These are phyloP conservation scores for Begonia masoniana DNA, from an alignment of 306 rosid genomes.

Conservation along the genomic window DNA sequence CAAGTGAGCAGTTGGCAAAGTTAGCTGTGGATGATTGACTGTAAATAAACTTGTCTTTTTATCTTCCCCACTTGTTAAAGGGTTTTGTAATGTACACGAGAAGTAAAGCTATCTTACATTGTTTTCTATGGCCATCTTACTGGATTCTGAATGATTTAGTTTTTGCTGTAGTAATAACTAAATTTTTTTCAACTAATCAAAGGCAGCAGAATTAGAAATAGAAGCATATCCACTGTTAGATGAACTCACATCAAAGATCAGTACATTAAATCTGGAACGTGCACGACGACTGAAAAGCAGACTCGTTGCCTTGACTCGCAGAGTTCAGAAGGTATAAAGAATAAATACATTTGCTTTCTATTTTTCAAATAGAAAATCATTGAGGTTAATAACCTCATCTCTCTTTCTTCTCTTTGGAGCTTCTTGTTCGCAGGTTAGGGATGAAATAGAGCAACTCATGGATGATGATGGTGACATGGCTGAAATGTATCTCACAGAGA, in stretches of 20 bases:
- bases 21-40: no score
- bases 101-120: conserved; percentile 7
- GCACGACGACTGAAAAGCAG: conserved; percentile 94
- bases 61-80: no score
- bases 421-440: conserved; percentile 66
- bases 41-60: no score
- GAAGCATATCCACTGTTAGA: conserved; percentile 94
- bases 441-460: conserved; percentile 99
- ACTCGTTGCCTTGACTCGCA: conserved; percentile 93
- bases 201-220: conserved; percentile 96
- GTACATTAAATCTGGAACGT: conserved; percentile 96
- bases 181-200: conserved; percentile 15
- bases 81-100: no score
- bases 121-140: conserved; percentile 6
- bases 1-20: no score
- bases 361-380: conserved; percentile 8
- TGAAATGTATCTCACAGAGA: conserved; percentile 96
- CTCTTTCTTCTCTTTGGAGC: conserved; percentile 10
- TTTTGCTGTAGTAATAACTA: conserved; percentile 12
- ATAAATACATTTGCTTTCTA: conserved; percentile 12
- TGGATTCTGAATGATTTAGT: conserved; percentile 7
- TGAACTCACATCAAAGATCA: conserved; percentile 92
- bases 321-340: conserved; percentile 86
- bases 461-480: conserved; percentile 99
- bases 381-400: conserved; percentile 1